Evolutionary conservation across 2,329 filamentous ascomycete species (phyloP), one percentile per base, ranked within the genome.

Genomic region (Ophiocordyceps camponoti-floridani): DNA sequence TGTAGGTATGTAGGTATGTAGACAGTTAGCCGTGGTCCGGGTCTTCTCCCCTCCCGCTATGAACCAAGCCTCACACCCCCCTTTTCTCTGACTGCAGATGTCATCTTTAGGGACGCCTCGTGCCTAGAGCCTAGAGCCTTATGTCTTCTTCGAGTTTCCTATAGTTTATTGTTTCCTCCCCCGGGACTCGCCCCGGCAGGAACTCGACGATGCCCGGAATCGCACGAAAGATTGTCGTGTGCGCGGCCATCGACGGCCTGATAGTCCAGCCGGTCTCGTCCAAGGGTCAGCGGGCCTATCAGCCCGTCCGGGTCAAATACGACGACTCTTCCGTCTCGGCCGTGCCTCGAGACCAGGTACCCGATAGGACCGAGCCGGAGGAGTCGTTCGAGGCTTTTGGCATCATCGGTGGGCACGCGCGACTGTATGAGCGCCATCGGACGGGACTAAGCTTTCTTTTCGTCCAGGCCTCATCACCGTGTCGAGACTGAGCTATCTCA

Each of bases 201-300:
- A 40, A 41, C 23, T 19, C 19, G 54, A 60, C 50, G 46, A 91
- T 93, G 86, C 80, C 85, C 46, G 72, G 74, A 51, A 67, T 94
- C 48, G 78, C 83, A 47, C 82, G 84, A 58, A 93, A 91, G 63
- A 66, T 94, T 45, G 59, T 87, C 51, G 77, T 94, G 52, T 81
- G 81, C 61, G 85, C 87, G 45, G 79, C 85, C 26, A 75, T 81
- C 45, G 87, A 95, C 56, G 87, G 87, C 46, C 70, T 95, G 44
- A 68, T 94, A 50, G 71, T 95, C 41, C 84, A 91, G 55, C 80
- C 84, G 26, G 65, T 82, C 28, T 69, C 75, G 16, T 62, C 68
- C 45, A 77, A 77, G 56, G 73, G 78, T 55, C 70, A 74, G 58
- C 62, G 68, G 37, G 62, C 72, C 26, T 58, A 65, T 45, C 67